These are phyloP conservation scores for Zymoseptoria ardabiliae DNA, from an alignment of 2,329 filamentous ascomycete genomes.

Conservation along the genomic window DNA sequence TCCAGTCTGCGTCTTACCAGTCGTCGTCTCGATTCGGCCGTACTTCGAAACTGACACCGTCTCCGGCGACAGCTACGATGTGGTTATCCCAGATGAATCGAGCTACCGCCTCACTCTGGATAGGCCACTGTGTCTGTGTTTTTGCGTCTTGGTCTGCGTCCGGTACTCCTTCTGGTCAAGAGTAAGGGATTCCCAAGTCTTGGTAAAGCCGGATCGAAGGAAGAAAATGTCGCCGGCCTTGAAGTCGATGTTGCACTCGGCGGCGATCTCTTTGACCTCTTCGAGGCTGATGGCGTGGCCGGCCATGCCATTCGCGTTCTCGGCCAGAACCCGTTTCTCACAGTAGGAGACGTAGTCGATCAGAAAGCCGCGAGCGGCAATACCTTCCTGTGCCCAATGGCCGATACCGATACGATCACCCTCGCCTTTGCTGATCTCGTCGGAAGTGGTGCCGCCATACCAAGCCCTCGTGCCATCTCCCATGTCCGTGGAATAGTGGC, in stretches of 20 bases:
- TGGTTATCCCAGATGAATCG: slow-evolving; percentile 9
- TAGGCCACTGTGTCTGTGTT: slow-evolving; percentile 5
- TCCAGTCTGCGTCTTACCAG: background rate
- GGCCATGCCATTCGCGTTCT: slow-evolving; percentile 4
- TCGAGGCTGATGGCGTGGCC: slow-evolving; percentile 5
- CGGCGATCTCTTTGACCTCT: slow-evolving; percentile 5
- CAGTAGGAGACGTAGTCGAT: slow-evolving; percentile 7
- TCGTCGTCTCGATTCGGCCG: slow-evolving; percentile 5
- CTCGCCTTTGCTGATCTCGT: slow-evolving; percentile 5
- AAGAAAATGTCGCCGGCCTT: slow-evolving; percentile 12
- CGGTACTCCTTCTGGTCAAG: slow-evolving; percentile 6
- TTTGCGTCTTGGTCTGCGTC: slow-evolving; percentile 1
- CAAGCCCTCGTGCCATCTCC: slow-evolving; percentile 4
- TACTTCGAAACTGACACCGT: slow-evolving; percentile 8
- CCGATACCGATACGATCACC: slow-evolving; percentile 6
- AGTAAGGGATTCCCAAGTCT: slow-evolving; percentile 6
- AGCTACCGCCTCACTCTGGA: slow-evolving; percentile 8
- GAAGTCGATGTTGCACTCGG: slow-evolving; percentile 5
- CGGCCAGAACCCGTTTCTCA: slow-evolving; percentile 1
- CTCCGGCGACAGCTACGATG: slow-evolving; percentile 11
- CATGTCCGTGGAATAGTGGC: slow-evolving; percentile 5
- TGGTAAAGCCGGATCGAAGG: slow-evolving; percentile 8
- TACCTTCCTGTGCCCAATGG: slow-evolving; percentile 9
- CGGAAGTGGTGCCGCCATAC: slow-evolving; percentile 3
- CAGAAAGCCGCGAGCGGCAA: slow-evolving; percentile 7